Evolutionary conservation across 2,329 filamentous ascomycete genomes (phyloP), one percentile per base, ranked within the genome.

Genomic region (Leptographium galeiforme): DNA sequence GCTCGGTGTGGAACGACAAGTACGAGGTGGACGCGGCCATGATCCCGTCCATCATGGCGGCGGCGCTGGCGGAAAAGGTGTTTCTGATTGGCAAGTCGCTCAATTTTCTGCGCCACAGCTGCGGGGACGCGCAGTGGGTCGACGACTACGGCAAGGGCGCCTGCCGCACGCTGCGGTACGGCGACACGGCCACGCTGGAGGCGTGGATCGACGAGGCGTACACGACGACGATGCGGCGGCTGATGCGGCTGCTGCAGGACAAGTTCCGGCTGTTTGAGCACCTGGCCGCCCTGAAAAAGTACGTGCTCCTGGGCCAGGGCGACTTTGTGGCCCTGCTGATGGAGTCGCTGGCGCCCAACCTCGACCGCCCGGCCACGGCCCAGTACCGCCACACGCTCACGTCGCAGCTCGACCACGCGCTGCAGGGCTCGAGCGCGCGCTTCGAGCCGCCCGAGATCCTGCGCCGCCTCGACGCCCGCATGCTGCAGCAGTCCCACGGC

Each of bases 1-100:
- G 85, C 40, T 96, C 90, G 59, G 90, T 97, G 2, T 98, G 93
- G 93, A 90, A 97, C 67, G 89, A 95, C 68, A 97, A 97, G 66
- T 98, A 95, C 69, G 86, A 88, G 63, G 76, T 96, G 41, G 84
- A 87, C 60, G 78, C 86, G 55, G 77, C 79, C 48, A 93, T 96
- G 86, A 83, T 96, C 30, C 93, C 93, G 0, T 90, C 85, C 44
- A 97, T 97, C 63, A 89, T 96, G 60, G 94, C 89, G 0, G 78
- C 85, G 46, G 90, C 95, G 57, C 96, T 98, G 68, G 89, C 93
- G 0, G 88, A 93, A 60, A 96, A 96, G 64, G 88, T 98, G 7
- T 97, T 97, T 62, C 72, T 98, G 8, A 98, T 98, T 61, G 93
- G 93, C 54, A 98, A 98, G 67, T 95, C 90, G 5, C 77, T 98